phyloP scores from a whole-genome alignment of 345 rosid species.

The Dipteronia dyeriana region DNA sequence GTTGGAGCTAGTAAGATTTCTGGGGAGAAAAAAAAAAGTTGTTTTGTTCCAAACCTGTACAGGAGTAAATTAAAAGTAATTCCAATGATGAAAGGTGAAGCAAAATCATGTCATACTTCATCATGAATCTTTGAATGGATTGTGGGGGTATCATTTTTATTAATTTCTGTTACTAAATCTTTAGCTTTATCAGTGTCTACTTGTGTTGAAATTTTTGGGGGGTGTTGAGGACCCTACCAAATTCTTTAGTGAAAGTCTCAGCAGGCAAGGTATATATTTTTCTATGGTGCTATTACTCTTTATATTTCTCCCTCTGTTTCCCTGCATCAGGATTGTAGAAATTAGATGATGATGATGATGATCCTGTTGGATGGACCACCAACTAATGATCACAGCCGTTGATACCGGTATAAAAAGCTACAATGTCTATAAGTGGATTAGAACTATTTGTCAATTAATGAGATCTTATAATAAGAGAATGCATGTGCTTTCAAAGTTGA shows the following conservation, averaged over 20 bases:
- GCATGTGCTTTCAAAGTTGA: constrained; percentile 32
- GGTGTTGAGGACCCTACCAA: constrained; percentile 24
- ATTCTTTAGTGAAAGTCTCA: constrained; percentile 19
- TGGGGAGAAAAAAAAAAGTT: constrained; percentile 19
- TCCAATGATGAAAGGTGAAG: constrained; percentile 48
- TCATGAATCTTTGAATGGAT: constrained; percentile 30
- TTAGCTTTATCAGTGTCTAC: constrained; percentile 21
- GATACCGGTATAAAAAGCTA: constrained; percentile 12
- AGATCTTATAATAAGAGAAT: constrained; percentile 9
- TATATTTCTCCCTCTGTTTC: neutral
- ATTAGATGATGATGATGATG: neutral
- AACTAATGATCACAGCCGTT: constrained; percentile 30
- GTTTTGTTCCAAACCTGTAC: constrained; percentile 33
- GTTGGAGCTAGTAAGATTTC: constrained; percentile 3
- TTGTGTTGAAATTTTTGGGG: constrained; percentile 28
- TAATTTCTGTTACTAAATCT: constrained; percentile 2
- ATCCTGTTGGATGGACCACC: constrained; percentile 17
- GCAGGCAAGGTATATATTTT: constrained; percentile 14
- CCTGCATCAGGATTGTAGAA: constrained; percentile 7
- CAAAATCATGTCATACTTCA: constrained; percentile 45
- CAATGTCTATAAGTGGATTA: neutral
- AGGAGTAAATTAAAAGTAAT: constrained; percentile 30
- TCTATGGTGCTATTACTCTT: constrained; percentile 3
- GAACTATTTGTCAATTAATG: constrained; percentile 3
- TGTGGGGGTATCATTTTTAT: constrained; percentile 15